Evolutionary conservation across 208 protist genomes (phyloP).

Genomic region (Acanthamoeba castellanii): DNA sequence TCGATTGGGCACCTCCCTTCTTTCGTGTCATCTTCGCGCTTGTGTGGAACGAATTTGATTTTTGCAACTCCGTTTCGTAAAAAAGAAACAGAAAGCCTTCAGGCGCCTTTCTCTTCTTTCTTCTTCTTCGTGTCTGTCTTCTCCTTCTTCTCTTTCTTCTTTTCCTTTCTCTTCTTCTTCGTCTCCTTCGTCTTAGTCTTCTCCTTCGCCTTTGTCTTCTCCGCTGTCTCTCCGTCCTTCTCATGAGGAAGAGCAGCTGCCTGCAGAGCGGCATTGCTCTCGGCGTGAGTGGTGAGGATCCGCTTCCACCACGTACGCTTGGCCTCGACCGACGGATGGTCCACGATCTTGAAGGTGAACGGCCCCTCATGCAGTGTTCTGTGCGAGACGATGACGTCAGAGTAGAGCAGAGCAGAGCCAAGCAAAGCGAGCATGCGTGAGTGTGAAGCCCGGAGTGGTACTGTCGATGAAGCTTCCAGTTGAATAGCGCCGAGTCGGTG

Average conservation of each 20-base stretch:
- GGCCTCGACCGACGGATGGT: not conserved
- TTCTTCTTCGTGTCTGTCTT: not conserved
- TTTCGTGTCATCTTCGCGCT: no score
- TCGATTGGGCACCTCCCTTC: no score
- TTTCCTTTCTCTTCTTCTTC: not conserved
- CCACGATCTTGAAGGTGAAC: conserved; percentile 64
- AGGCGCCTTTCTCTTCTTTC: not conserved
- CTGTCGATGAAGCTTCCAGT: conserved; percentile 68
- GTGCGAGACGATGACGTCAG: not conserved
- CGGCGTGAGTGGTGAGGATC: not conserved
- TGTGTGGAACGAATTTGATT: no score
- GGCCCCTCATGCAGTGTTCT: conserved; percentile 48
- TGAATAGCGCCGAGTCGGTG: conserved; percentile 68
- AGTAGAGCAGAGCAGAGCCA: not conserved
- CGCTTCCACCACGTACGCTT: conserved; percentile 71
- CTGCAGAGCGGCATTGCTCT: not conserved
- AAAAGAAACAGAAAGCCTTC: no score
- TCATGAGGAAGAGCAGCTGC: not conserved
- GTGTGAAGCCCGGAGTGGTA: not conserved
- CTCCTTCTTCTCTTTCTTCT: not conserved
- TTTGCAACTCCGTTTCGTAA: no score
- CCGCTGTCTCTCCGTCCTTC: not conserved
- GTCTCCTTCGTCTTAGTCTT: not conserved
- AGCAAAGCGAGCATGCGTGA: not conserved
- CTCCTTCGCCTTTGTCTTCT: not conserved